Percentiles rank a stretch among this genome's conserved stretches.
These are phyloP conservation scores for Coemansia sp. DNA, from an alignment of 192 early-diverging fungal genomes.

Conservation along the genomic window DNA sequence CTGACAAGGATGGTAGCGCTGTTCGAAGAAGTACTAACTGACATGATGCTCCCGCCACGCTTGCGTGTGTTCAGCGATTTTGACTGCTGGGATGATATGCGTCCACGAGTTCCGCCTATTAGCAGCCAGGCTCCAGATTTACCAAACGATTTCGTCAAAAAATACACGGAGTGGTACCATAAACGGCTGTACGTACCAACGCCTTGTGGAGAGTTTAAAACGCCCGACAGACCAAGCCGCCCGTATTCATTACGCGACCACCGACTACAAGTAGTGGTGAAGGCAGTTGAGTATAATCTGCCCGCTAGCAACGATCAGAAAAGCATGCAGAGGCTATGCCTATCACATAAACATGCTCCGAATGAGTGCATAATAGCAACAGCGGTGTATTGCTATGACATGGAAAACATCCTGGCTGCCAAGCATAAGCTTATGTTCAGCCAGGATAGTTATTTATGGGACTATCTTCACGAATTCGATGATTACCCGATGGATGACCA, in stretches of 20 bases:
- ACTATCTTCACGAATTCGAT: not conserved
- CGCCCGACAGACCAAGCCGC: not conserved
- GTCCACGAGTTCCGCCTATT: not conserved
- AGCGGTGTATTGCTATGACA: not conserved
- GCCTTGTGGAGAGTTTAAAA: not conserved
- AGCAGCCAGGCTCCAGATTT: not conserved
- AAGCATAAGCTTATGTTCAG: not conserved
- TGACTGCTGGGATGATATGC: not conserved
- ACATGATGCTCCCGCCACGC: not conserved
- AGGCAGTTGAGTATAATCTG: not conserved
- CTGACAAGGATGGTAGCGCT: not conserved
- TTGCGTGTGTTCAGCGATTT: not conserved
- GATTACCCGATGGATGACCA: not conserved
- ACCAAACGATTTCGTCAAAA: not conserved
- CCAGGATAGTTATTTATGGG: not conserved
- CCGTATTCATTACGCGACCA: not conserved
- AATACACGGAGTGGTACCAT: not conserved
- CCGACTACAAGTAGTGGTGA: not conserved
- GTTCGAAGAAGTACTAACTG: not conserved
- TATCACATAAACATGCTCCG: not conserved
- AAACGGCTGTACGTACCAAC: not conserved
- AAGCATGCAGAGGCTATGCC: not conserved
- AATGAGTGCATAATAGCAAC: not conserved
- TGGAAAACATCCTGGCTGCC: not conserved
- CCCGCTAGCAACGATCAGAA: not conserved